Conservation (phyloP, 2,329 filamentous ascomycete species). For the Stemphylium beticola region DNA sequence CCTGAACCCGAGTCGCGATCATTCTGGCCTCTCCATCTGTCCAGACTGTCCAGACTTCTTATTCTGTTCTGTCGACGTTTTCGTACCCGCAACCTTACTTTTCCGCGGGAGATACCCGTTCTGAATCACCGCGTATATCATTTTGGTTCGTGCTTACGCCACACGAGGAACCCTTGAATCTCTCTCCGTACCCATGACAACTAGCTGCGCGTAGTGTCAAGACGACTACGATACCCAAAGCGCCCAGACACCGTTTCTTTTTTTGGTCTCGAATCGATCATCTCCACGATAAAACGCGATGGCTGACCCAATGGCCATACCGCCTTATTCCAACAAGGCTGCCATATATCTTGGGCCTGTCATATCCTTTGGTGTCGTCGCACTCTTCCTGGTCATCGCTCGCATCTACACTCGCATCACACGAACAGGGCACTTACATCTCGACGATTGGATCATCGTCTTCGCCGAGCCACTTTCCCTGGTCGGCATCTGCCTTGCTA, state of each 20-base stretch:
- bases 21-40: background rate
- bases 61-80: too few species aligned
- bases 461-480: constrained; percentile 31
- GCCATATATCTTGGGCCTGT: constrained; percentile 30
- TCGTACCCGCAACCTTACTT: too few species aligned
- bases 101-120: too few species aligned
- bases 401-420: constrained; percentile 31
- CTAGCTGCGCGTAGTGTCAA: background rate
- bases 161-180: constrained; percentile 1
- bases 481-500: constrained; percentile 19
- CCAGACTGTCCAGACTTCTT: too few species aligned
- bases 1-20: background rate
- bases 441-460: constrained; percentile 38
- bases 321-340: constrained; percentile 30
- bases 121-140: background rate
- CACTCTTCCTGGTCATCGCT: constrained; percentile 25
- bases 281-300: background rate
- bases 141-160: background rate
- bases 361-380: constrained; percentile 23
- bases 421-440: constrained; percentile 22
- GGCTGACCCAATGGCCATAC: constrained; percentile 3
- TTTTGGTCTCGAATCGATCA: too few species aligned
- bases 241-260: background rate
- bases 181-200: background rate
- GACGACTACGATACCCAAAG: constrained; percentile 4